Conservation (phyloP, 352 stramenopile species). For the Blastocystis sp. region DNA sequence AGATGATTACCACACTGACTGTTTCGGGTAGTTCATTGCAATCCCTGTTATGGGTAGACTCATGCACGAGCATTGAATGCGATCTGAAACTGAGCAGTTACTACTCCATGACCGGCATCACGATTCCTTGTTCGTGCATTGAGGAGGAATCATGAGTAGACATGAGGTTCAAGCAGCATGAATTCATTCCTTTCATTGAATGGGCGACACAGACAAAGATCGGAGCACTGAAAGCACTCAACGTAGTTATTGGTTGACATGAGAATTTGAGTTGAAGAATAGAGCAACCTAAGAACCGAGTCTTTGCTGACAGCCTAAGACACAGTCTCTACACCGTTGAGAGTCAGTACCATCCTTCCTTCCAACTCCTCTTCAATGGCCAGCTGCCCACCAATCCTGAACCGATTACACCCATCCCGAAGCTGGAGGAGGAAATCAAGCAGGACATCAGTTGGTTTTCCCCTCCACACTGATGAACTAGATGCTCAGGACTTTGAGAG, state of each 20-base stretch:
- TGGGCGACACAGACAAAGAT: neutral
- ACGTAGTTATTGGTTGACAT: neutral
- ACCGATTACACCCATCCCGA: neutral
- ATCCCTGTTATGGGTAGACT: neutral
- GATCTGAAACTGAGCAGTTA: neutral
- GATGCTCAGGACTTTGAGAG: neutral
- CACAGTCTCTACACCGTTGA: neutral
- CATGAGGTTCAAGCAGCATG: neutral
- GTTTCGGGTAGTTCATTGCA: neutral
- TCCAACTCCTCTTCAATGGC: neutral
- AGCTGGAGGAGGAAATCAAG: neutral
- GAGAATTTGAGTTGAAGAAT: neutral
- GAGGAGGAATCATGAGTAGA: neutral
- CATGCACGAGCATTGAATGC: neutral
- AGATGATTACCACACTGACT: neutral
- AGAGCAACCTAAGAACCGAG: neutral
- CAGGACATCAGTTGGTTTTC: neutral
- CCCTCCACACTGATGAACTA: neutral
- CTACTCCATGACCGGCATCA: neutral
- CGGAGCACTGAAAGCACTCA: neutral
- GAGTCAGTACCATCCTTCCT: neutral
- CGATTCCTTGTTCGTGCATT: neutral
- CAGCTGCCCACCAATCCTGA: neutral
- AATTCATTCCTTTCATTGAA: neutral
- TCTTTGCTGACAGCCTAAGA: neutral